Evolutionary conservation across 495 filamentous ascomycete genomes (phyloP).

Genomic region (Bathelium albidoporum): DNA sequence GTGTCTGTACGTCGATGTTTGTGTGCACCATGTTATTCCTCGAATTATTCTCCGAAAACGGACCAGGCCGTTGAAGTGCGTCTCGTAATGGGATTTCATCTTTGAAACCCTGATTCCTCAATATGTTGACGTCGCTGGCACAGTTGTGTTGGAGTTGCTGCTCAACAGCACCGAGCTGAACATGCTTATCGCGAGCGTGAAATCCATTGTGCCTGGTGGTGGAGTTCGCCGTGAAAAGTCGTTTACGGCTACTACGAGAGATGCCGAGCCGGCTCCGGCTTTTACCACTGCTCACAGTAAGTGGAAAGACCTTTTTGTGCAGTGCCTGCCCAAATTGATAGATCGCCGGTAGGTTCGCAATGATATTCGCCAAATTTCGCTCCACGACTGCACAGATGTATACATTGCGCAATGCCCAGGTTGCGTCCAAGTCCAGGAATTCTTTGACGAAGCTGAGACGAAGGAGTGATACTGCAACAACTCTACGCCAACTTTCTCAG

Average conservation of each 20-base stretch:
- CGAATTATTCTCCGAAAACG: not conserved
- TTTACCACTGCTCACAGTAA: not conserved
- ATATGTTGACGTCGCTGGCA: not conserved
- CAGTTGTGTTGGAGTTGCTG: not conserved
- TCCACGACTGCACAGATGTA: conserved; percentile 8
- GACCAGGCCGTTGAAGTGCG: not conserved
- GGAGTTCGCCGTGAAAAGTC: not conserved
- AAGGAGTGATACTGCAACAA: conserved; percentile 7
- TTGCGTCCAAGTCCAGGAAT: conserved; percentile 1
- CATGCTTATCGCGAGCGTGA: not conserved
- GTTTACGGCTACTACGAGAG: not conserved
- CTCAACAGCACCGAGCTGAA: not conserved
- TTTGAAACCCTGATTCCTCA: not conserved
- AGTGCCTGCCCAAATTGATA: not conserved
- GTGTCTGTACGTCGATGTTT: conserved; percentile 5
- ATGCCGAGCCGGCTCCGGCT: not conserved
- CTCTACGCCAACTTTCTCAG: too few species aligned
- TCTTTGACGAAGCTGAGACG: conserved; percentile 7
- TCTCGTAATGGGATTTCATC: not conserved
- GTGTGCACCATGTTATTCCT: conserved; percentile 1
- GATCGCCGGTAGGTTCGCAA: conserved; percentile 8
- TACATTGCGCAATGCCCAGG: conserved; percentile 5
- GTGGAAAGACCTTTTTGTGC: not conserved
- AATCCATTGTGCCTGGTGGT: not conserved
- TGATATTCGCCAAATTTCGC: conserved; percentile 5